These are phyloP conservation scores for Linaria vulgaris DNA, from an alignment of 257 asterid genomes.

Conservation along the genomic window DNA sequence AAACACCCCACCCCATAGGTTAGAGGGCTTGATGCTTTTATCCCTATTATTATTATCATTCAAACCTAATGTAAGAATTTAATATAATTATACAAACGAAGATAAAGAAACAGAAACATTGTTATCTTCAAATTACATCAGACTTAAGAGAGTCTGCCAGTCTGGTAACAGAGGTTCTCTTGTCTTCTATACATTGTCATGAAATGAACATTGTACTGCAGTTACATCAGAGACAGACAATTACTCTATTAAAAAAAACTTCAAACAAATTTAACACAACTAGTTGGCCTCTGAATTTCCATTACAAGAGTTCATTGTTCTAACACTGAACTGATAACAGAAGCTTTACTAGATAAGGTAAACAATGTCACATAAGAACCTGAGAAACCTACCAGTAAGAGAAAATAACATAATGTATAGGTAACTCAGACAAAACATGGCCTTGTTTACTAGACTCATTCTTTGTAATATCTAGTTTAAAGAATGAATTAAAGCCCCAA, in stretches of 20 bases:
- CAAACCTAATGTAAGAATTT: too few relatives aligned
- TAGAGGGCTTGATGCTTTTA: too few relatives aligned
- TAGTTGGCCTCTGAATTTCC: not conserved
- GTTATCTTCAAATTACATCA: constrained; percentile 33
- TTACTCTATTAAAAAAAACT: constrained; percentile 5
- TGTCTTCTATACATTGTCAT: constrained; percentile 27
- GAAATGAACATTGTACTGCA: too few relatives aligned
- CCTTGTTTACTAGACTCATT: constrained; percentile 29
- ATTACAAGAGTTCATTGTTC: too few relatives aligned
- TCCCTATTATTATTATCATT: too few relatives aligned
- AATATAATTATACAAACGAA: not conserved
- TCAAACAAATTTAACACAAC: too few relatives aligned
- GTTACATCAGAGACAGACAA: too few relatives aligned
- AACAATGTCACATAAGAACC: too few relatives aligned
- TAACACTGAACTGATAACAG: constrained; percentile 18
- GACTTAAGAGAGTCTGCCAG: too few relatives aligned
- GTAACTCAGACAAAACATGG: constrained; percentile 37
- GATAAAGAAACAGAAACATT: constrained; percentile 20
- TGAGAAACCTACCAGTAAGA: constrained; percentile 7
- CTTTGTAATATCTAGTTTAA: constrained; percentile 40
- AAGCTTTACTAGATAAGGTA: not conserved
- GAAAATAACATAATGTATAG: constrained; percentile 31
- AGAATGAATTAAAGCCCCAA: constrained; percentile 42
- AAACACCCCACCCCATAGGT: too few relatives aligned
- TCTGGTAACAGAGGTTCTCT: constrained; percentile 26